phyloP scores from a whole-genome alignment of 352 stramenopile genomes.

The Phytophthora pisi region DNA sequence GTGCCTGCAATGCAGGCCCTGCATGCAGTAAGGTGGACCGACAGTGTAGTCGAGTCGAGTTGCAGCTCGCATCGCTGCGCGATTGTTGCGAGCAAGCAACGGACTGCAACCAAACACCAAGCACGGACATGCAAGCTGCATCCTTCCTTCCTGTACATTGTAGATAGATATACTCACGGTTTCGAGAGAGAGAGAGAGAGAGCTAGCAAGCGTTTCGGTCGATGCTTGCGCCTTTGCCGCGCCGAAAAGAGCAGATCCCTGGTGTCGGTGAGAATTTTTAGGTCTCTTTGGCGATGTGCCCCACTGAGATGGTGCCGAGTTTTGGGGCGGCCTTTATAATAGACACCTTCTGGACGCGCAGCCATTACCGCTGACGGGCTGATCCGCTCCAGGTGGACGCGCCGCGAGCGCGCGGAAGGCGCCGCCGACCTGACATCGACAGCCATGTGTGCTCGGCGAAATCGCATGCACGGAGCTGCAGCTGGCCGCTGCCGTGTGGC shows the following conservation, averaged over 20 bases:
- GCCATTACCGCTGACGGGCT: constrained; percentile 1
- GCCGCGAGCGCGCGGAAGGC: background rate
- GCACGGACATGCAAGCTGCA: background rate
- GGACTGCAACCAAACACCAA: background rate
- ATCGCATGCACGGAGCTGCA: constrained; percentile 7
- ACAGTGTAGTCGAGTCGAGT: background rate
- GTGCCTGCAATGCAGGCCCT: too few relatives aligned
- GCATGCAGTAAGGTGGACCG: too few relatives aligned
- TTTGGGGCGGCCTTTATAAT: background rate
- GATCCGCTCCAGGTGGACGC: background rate
- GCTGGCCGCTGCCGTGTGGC: constrained; percentile 12
- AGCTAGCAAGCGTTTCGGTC: background rate
- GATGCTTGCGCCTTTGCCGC: background rate
- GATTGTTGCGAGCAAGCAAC: background rate
- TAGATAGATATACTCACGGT: background rate
- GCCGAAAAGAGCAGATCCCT: background rate
- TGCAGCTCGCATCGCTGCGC: background rate
- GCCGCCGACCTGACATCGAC: background rate
- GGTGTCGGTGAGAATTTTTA: constrained; percentile 8
- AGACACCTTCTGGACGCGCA: constrained; percentile 15
- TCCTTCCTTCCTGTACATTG: background rate
- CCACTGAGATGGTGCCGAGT: constrained; percentile 17
- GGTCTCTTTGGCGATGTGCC: constrained; percentile 11
- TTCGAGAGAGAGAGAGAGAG: background rate
- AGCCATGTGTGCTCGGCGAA: constrained; percentile 26